Evolutionary conservation across 352 stramenopile species (phyloP).

Genomic region (Phytophthora syringae): DNA sequence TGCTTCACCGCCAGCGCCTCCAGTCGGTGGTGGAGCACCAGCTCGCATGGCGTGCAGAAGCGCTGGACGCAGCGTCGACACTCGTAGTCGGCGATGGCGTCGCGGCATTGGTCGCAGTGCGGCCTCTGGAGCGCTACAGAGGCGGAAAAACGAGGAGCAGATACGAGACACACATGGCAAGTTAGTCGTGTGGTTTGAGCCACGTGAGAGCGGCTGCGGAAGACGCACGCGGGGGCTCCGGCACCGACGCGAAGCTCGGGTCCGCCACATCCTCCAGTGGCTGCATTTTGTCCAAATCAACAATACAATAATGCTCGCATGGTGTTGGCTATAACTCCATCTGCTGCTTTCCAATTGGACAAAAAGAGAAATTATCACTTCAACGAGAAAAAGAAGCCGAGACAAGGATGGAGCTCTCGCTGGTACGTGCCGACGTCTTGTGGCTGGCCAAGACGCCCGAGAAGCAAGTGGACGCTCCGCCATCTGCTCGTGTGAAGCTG

Average conservation of each 20-base stretch:
- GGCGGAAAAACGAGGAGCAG: not conserved
- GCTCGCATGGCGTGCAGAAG: conserved; percentile 59
- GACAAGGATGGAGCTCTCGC: conserved; percentile 48
- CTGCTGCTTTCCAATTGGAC: conserved; percentile 3
- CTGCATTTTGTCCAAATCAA: conserved; percentile 31
- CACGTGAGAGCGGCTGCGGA: not conserved
- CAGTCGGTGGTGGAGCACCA: conserved; percentile 45
- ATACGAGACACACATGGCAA: not conserved
- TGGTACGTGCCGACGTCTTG: conserved; percentile 33
- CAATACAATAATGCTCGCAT: conserved; percentile 28
- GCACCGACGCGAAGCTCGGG: conserved; percentile 43
- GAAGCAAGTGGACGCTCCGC: conserved; percentile 11
- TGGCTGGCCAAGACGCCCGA: conserved; percentile 34
- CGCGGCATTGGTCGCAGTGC: conserved; percentile 46
- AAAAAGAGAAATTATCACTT: conserved; percentile 21
- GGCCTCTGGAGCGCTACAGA: conserved; percentile 53
- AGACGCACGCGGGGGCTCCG: conserved; percentile 42
- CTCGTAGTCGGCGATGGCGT: conserved; percentile 46
- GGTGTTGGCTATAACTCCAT: not conserved
- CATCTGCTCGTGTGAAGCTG: conserved; percentile 16
- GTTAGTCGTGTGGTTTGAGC: not conserved
- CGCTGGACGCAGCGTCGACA: conserved; percentile 53
- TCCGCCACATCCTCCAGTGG: conserved; percentile 42
- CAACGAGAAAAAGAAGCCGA: conserved; percentile 17
- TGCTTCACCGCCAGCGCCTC: conserved; percentile 27